Base-by-base conservation (phyloP, 2,329 filamentous ascomycete species). In the Stenocarpella maydis region DNA sequence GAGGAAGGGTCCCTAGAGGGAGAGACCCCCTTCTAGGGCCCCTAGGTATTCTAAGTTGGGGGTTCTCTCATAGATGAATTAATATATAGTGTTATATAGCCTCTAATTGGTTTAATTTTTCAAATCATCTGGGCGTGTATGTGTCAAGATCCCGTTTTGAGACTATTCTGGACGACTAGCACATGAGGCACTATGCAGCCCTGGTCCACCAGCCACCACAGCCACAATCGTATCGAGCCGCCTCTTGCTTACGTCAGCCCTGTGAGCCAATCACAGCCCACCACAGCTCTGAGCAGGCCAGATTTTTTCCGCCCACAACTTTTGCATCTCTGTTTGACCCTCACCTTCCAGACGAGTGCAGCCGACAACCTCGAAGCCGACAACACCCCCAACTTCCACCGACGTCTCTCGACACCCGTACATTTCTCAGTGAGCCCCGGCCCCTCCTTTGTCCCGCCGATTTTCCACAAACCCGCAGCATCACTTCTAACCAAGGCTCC, bases 381-480 rank as follows among this genome's bases (percentile, higher is more conserved):
- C 66, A 43, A 64, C 66, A 26, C 37, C 49, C n/a, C 66, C 58
- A 68, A 37, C 54, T 68, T 52, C 55, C 66, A 66, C 73, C 73
- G 72, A 73, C 74, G 73, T 74, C 75, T 72, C 72, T 70, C 41
- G 75, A 74, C 74, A 75, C 75, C n/a, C 74, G 74, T 75, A 50
- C 55, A 69, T 63, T 54, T 69, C 70, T 71, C 50, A 69, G 67
- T 69, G 67, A 70, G 68, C 55, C 72, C 73, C 71, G 67, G 69
- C 52, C 50, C 53, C 52, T 58, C 15, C 17, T 21, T n/a, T 12
- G 8, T 58, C 24, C 49, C 52, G 52, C 49, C 24, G 39, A 50
- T 45, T 50, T 69, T 26, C 17, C 37, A 31, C 50, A 64, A 65
- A 70, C 69, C 70, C 47, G 55, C 60, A 67, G 69, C 68, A 19